Evolutionary conservation across 345 rosid genomes (phyloP).

Genomic region (Syzygium jambos): DNA sequence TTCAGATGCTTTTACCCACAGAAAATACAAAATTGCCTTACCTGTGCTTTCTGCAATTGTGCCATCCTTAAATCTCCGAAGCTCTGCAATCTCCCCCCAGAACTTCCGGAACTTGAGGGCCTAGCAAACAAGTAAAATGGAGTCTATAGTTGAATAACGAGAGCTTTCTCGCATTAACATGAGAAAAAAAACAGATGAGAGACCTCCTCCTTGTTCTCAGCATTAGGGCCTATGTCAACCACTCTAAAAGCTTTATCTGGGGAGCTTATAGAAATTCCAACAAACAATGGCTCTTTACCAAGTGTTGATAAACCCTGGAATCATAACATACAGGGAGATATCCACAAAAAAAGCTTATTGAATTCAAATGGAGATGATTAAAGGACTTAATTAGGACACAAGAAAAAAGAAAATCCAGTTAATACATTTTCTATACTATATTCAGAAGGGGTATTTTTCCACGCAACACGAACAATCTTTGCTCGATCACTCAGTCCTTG

Average conservation of each 20-base stretch:
- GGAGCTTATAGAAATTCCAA: conserved; percentile 73
- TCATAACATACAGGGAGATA: not conserved
- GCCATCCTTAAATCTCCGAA: conserved; percentile 91
- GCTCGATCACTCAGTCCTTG: conserved; percentile 81
- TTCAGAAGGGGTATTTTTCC: conserved; percentile 59
- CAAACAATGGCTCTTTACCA: conserved; percentile 50
- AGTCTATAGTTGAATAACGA: not conserved
- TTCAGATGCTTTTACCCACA: conserved; percentile 2
- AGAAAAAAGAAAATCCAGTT: conserved; percentile 1
- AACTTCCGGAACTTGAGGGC: conserved; percentile 64
- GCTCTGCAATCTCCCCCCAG: conserved; percentile 93
- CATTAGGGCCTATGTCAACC: conserved; percentile 85
- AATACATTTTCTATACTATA: conserved; percentile 60
- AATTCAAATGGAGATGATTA: not conserved
- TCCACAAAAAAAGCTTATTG: not conserved
- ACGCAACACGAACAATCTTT: conserved; percentile 59
- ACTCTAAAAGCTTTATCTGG: conserved; percentile 59
- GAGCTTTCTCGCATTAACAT: not conserved
- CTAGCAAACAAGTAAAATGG: conserved; percentile 17
- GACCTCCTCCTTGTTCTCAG: conserved; percentile 92
- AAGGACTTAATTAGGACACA: not conserved
- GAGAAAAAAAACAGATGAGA: not conserved
- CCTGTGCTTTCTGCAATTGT: conserved; percentile 93
- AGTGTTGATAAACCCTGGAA: conserved; percentile 69
- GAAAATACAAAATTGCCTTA: conserved; percentile 12